Evolutionary conservation across 306 rosid genomes (phyloP).

Genomic region (Oxytropis ochrocephala): DNA sequence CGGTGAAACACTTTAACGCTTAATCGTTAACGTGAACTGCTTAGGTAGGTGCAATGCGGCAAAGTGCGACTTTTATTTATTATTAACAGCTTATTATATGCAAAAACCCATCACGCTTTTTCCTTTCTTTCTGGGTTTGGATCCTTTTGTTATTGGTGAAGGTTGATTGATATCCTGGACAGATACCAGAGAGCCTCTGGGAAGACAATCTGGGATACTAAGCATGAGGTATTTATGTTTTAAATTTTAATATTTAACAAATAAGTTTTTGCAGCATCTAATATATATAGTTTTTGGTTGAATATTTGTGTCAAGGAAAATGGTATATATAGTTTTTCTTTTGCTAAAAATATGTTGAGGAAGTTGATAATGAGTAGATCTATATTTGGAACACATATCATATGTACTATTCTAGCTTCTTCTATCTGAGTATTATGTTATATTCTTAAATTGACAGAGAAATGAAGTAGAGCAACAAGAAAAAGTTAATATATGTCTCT

Average conservation of each 20-base stretch:
- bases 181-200: conserved; percentile 65
- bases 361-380: conserved; percentile 53
- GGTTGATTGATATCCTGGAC: conserved; percentile 56
- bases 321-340: neutral
- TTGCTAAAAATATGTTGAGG: conserved; percentile 42
- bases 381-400: conserved; percentile 38
- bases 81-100: too few species aligned
- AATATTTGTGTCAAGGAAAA: too few species aligned
- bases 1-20: too few species aligned
- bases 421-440: conserved; percentile 8
- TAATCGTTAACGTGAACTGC: too few species aligned
- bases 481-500: too few species aligned
- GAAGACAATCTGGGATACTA: conserved; percentile 73
- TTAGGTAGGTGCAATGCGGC: too few species aligned
- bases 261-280: too few species aligned
- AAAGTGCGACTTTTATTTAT: too few species aligned
- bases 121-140: neutral
- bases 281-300: conserved; percentile 8
- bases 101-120: too few species aligned
- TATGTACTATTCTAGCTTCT: neutral
- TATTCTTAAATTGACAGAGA: conserved; percentile 16
- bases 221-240: conserved; percentile 90
- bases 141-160: conserved; percentile 22
- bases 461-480: too few species aligned
- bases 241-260: too few species aligned